Evolutionary conservation across 2,329 filamentous ascomycete genomes (phyloP).

Genomic region (Neopestalotiopsis sp.): DNA sequence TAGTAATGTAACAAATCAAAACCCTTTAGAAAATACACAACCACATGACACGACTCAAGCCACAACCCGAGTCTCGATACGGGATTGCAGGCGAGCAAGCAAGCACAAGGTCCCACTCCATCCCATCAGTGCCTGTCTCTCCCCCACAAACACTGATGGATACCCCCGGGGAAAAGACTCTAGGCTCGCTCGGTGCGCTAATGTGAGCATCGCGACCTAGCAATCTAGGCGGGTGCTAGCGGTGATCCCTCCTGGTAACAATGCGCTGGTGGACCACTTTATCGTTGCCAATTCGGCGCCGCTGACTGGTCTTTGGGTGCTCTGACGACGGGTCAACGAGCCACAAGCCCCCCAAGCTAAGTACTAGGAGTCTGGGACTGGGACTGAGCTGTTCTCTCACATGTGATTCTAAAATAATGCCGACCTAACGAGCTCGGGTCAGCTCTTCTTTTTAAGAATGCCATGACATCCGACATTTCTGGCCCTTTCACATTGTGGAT

Average conservation of each 20-base stretch:
- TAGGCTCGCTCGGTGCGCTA: neutral
- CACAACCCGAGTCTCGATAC: neutral
- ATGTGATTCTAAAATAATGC: constrained; percentile 17
- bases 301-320: constrained; percentile 11
- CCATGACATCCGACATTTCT: constrained; percentile 4
- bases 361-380: neutral
- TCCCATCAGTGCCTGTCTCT: neutral
- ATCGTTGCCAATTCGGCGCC: constrained; percentile 15
- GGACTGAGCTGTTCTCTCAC: constrained; percentile 11
- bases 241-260: neutral
- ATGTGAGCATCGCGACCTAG: neutral
- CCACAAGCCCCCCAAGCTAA: neutral
- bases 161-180: neutral
- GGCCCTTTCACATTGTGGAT: neutral
- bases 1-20: neutral
- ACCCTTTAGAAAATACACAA: neutral
- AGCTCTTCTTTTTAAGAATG: constrained; percentile 14
- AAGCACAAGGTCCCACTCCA: neutral
- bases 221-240: neutral
- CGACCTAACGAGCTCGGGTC: constrained; percentile 3
- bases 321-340: neutral
- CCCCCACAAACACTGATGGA: neutral
- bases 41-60: constrained; percentile 17
- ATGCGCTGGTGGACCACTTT: neutral
- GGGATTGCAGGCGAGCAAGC: neutral